Evolutionary conservation across 2,329 filamentous ascomycete species (phyloP), one percentile per base, ranked within the genome.

Genomic region (Penicillium sp.): DNA sequence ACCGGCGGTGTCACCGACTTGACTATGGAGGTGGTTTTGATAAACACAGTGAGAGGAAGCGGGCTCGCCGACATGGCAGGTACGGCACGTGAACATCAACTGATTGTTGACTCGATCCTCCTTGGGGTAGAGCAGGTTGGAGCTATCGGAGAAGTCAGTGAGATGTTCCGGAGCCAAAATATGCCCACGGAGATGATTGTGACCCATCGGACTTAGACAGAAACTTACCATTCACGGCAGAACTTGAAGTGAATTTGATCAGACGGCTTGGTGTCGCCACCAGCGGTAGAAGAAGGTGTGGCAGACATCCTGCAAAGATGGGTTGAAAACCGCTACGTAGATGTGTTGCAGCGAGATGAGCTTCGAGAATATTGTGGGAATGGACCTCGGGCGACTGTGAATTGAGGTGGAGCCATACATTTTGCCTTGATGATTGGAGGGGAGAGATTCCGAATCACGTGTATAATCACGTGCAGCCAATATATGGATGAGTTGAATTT

Each of bases 71-170:
- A 91, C 96, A 71, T 91, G 88, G 79, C 94, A 99, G 55, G 92
- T 97, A 67, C 93, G 90, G 81, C 94, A 99, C 61, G 90, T 91
- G 77, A 95, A 99, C 80, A 96, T 88, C 65, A 99, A 87, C 68
- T 87, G 88, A 78, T 90, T 90, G 59, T 86, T 86, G 59, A 87
- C 82, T 60, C 88, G 86, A 76, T 99, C 91, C 80, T 99, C 95
- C 77, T 95, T 94, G 48, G 94, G 94, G 72, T 97, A 97, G 53
- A 99, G 82, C 84, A 99, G 89, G 82, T 99, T 99, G 68, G 92
- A 96, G 80, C 87, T 89, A 65, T 42, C 25, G 38, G 38, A 41
- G 26, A 35, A 37, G 57, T 69, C 55, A 68, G 69, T 63, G 59
- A 63, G 57, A 51, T 30, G 46, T 33, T 28, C 19, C 43, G 16